phyloP scores from a whole-genome alignment of 2,329 filamentous ascomycete species.

The Beauveria rudraprayagi region DNA sequence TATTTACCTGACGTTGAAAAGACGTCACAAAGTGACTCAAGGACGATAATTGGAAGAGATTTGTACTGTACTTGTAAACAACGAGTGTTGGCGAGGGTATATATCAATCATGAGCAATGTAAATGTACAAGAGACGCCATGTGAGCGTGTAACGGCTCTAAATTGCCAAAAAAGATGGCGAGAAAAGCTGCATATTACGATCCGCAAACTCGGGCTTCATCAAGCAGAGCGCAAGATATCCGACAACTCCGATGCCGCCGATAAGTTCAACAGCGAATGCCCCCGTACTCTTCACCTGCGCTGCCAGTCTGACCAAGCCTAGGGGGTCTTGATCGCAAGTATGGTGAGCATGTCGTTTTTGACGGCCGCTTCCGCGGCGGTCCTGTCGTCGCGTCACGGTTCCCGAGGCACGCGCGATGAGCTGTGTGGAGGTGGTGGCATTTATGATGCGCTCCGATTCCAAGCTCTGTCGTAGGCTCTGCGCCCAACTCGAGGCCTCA shows the following conservation, averaged over 20 bases:
- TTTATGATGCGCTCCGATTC: slow-evolving; percentile 21
- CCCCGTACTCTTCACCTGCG: slow-evolving; percentile 55
- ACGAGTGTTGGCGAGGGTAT: background rate
- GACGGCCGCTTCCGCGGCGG: background rate
- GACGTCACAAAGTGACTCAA: too few relatives aligned
- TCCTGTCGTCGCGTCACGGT: background rate
- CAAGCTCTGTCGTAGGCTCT: slow-evolving; percentile 28
- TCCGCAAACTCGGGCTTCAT: slow-evolving; percentile 19
- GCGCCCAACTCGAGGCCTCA: slow-evolving; percentile 30
- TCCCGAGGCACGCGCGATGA: background rate
- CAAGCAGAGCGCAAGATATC: slow-evolving; percentile 61
- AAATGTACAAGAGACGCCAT: background rate
- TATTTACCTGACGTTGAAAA: too few relatives aligned
- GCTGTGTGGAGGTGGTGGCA: background rate
- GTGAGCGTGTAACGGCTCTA: background rate
- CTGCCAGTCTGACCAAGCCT: slow-evolving; percentile 63
- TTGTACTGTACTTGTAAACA: background rate
- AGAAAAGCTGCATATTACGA: slow-evolving; percentile 11
- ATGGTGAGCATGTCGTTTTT: slow-evolving; percentile 21
- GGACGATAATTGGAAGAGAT: background rate
- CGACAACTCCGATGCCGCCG: slow-evolving; percentile 65
- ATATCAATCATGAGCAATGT: background rate
- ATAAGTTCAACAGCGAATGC: slow-evolving; percentile 65
- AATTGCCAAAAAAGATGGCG: slow-evolving; percentile 6
- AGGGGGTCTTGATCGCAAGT: slow-evolving; percentile 60